A percentile compares a stretch with the other conserved stretches of the same genome.
Conservation (phyloP, 192 early-diverging fungal species). For the Coemansia sp. region DNA sequence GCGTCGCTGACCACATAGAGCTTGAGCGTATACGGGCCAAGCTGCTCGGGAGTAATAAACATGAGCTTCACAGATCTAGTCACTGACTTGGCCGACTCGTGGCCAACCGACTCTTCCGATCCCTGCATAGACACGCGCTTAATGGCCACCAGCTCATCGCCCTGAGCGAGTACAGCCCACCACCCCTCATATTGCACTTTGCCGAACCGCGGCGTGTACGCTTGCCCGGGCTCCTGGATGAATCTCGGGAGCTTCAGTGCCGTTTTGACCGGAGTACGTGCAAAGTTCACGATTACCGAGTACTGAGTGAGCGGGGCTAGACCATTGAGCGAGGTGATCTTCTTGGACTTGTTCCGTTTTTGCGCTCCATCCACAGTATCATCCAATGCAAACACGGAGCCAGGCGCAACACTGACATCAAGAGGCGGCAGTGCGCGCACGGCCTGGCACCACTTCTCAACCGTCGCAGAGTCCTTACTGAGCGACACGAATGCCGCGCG, state of each 20-base stretch:
- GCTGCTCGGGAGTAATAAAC: conserved; percentile 66
- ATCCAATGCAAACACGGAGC: neutral
- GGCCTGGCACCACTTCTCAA: conserved; percentile 32
- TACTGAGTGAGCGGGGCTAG: conserved; percentile 41
- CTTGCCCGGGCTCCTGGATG: conserved; percentile 54
- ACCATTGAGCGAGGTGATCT: conserved; percentile 18
- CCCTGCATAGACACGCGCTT: conserved; percentile 76
- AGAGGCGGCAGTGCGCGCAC: conserved; percentile 39
- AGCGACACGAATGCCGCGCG: conserved; percentile 12
- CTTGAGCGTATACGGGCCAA: conserved; percentile 59
- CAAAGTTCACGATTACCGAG: conserved; percentile 53
- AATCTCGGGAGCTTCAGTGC: conserved; percentile 17
- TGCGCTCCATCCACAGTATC: neutral
- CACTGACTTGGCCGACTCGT: neutral
- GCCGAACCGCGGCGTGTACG: conserved; percentile 85
- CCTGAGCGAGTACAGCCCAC: conserved; percentile 85
- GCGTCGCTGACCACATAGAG: conserved; percentile 76
- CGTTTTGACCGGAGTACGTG: conserved; percentile 25
- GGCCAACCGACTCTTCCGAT: conserved; percentile 1
- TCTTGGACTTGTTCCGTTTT: conserved; percentile 7
- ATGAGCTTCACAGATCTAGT: conserved; percentile 43
- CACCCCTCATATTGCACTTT: conserved; percentile 93
- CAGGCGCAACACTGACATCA: conserved; percentile 22
- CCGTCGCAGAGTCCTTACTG: neutral
- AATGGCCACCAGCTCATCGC: conserved; percentile 72